Evolutionary conservation across 345 rosid species (phyloP), one percentile per base, ranked within the genome.

Genomic region (Alliaria petiolata): DNA sequence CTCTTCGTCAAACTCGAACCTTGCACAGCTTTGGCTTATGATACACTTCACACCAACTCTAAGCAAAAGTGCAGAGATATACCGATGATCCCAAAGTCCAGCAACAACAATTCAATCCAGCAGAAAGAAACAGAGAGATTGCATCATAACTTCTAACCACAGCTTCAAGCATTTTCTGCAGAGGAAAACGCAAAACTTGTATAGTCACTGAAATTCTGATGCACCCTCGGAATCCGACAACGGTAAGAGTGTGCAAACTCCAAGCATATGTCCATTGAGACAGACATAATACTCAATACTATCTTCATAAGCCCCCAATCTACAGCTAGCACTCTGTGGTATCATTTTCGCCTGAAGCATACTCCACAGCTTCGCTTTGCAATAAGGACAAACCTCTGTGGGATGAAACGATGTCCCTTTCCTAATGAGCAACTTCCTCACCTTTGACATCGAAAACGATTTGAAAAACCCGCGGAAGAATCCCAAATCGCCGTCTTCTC

Each of bases 401-500:
- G 98, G 92, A 74, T 95, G 99, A 82, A 95, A 81, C 55, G 81
- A 75, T 44, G 91, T 88, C 70, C 63, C 72, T 70, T 70, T 89
- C 76, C 76, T 74, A 33, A 95, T 91, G 60, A 95, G 83, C 90
- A 89, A 70, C 74, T 82, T 88, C 72, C 93, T 76, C 33, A 88
- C 99, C 78, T 82, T 89, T 1, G 99, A 88, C 76, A 73, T 70
- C 0, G 90, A 68, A 72, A 95, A 91, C 3, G 99, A 89, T 71
- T 95, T 95, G 71, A 95, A 89, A 76, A 95, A 76, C 65, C 99
- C 99, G n/a, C 98, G 92, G 67, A 95, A 95, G 79, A 95, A 95
- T 22, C 98, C 99, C 30, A 95, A 71, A 58, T 95, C 98, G 5
- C 99, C 99, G 45, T 89, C 98, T 61, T 95, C 98, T 59, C 99